Base-by-base conservation (phyloP, 768 basidiomycete genomes). In the Hypholoma fasciculare region DNA sequence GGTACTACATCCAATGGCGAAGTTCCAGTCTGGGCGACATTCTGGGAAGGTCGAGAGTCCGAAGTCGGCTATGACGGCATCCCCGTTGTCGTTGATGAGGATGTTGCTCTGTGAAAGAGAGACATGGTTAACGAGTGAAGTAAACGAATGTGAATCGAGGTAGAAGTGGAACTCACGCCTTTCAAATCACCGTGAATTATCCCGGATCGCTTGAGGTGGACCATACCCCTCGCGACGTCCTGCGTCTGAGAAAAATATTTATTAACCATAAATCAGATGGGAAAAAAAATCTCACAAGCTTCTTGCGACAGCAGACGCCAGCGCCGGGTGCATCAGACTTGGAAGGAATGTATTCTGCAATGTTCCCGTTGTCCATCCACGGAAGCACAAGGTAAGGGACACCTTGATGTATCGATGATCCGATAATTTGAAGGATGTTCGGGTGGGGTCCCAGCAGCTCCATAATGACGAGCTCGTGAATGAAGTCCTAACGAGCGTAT, bases 101-200 rank as follows among this genome's bases (percentile, higher is more conserved):
- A 66, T 59, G 19, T 66, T 66, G 3, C 17, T 39, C 65, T 66
- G 27, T 26, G 16, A 42, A 11, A 20, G 37, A 40, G 4, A 30
- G 7, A 30, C 27, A 30, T 30, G 19, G 27, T 23, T 23, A 14
- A 49, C 13, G 14, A 39, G n/a, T 27, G 26, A 52, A 36, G 9
- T 27, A 30, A 8, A 30, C 7, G 13, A 53, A n/a, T 34, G 7
- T n/a, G n/a, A n/a, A n/a, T n/a, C n/a, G n/a, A n/a, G 1, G 5
- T 30, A 2, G 27, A 5, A 2, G 51, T 26, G 17, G 23, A n/a
- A 54, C 65, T 1, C 27, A 66, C 77, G 30, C 70, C 71, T 60
- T 78, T 79, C 26, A 79, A 30, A 61, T 79, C 78, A 7, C 78
- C 74, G 23, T 79, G 78, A 13, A 76, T 59, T 26, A 79, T 65